These are phyloP conservation scores for Quercus robur DNA, from an alignment of 306 rosid genomes.

Conservation along the genomic window DNA sequence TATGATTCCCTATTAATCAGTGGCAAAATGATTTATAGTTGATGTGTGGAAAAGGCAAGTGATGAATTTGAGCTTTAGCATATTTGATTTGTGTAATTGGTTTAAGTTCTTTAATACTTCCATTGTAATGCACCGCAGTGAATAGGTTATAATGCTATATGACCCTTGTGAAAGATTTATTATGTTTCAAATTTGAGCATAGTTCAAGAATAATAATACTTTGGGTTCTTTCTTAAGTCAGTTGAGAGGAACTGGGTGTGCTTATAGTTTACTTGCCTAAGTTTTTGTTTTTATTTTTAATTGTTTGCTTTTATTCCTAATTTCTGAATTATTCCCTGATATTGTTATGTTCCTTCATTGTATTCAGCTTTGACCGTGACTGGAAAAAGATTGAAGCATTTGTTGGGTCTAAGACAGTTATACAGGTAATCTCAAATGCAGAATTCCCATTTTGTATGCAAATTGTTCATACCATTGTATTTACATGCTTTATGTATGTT, in stretches of 20 bases:
- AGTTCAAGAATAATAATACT: not conserved
- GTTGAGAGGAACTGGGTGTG: not conserved
- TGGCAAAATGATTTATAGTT: not conserved
- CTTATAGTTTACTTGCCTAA: not conserved
- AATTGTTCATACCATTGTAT: not conserved
- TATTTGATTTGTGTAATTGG: not conserved
- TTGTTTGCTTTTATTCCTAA: not conserved
- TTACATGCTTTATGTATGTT: not conserved
- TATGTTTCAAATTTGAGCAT: not conserved
- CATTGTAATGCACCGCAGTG: not conserved
- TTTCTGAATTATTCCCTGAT: not conserved
- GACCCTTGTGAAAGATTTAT: not conserved
- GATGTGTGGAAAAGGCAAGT: not conserved
- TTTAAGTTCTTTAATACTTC: conserved; percentile 1
- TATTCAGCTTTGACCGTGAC: conserved; percentile 89
- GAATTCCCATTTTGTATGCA: not conserved
- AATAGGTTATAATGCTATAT: not conserved
- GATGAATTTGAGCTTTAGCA: not conserved
- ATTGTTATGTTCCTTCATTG: not conserved
- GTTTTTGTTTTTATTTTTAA: conserved; percentile 1
- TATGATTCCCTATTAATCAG: not conserved
- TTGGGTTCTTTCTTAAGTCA: not conserved
- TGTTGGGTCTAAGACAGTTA: conserved; percentile 91
- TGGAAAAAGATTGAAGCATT: conserved; percentile 99
- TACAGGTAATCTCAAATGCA: conserved; percentile 60